Percentiles rank a stretch among this genome's conserved stretches.
Evolutionary conservation across 1,284 basidiomycete species (phyloP).

Genomic region (Irpex sp.): DNA sequence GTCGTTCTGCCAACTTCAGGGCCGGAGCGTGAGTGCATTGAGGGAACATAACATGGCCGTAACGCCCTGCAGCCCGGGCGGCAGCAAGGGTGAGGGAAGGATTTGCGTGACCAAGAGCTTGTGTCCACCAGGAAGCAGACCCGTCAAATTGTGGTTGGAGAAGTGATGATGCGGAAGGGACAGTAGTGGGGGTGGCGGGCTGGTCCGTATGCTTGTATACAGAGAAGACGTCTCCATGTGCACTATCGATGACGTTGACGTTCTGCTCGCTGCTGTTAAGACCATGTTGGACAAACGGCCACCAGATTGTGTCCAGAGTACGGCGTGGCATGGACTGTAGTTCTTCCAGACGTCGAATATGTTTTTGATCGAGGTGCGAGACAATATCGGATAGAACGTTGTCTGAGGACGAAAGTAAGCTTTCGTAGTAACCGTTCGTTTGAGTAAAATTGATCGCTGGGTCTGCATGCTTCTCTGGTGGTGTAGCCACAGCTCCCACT

Average conservation of each 20-base stretch:
- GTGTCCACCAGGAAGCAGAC: slow-evolving; percentile 99
- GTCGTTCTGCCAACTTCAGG: slow-evolving; percentile 70
- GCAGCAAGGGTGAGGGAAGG: slow-evolving; percentile 82
- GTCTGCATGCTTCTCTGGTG: slow-evolving; percentile 53
- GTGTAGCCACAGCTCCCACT: slow-evolving; percentile 54
- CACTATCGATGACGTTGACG: slow-evolving; percentile 91
- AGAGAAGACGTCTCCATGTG: slow-evolving; percentile 83
- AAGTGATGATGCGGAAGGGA: slow-evolving; percentile 33
- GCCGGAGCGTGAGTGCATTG: slow-evolving; percentile 86
- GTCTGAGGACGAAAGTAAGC: slow-evolving; percentile 32
- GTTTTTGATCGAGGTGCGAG: slow-evolving; percentile 60
- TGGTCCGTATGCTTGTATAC: slow-evolving; percentile 44
- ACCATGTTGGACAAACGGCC: slow-evolving; percentile 96
- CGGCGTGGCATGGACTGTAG: slow-evolving; percentile 79
- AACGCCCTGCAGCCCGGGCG: slow-evolving; percentile 87
- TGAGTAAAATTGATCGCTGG: slow-evolving; percentile 44
- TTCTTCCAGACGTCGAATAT: slow-evolving; percentile 61
- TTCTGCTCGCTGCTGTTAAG: slow-evolving; percentile 65
- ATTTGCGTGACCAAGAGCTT: slow-evolving; percentile 85
- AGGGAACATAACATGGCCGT: slow-evolving; percentile 97
- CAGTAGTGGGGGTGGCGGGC: slow-evolving; percentile 6
- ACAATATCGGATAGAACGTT: slow-evolving; percentile 51
- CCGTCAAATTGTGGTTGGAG: slow-evolving; percentile 82
- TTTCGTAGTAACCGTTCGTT: slow-evolving; percentile 73
- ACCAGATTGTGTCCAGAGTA: slow-evolving; percentile 85